These are phyloP conservation scores for Aureobasidium musti DNA, from an alignment of 2,329 filamentous ascomycete genomes.

Conservation along the genomic window DNA sequence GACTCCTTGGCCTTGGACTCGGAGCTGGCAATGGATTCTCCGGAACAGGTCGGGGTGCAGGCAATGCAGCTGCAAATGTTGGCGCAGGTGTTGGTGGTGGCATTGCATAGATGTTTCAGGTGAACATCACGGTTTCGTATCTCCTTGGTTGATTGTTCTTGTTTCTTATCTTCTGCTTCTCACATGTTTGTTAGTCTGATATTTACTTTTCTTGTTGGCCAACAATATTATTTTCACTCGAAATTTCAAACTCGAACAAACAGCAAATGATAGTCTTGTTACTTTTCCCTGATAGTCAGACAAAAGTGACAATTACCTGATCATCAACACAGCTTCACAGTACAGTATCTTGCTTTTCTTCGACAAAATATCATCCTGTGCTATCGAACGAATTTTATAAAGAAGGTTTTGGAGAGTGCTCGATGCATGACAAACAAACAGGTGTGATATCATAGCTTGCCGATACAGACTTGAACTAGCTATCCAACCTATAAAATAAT, in stretches of 20 bases:
- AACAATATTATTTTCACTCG: not conserved
- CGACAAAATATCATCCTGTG: too few species aligned
- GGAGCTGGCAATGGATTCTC: slow-evolving; percentile 1
- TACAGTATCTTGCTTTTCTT: too few species aligned
- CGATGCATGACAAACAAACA: too few species aligned
- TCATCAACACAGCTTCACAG: too few species aligned
- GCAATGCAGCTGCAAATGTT: not conserved
- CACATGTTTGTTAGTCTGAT: not conserved
- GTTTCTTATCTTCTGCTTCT: not conserved
- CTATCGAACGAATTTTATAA: too few species aligned
- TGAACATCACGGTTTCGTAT: not conserved
- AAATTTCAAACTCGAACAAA: too few species aligned
- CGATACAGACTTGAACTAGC: not conserved
- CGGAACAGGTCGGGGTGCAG: not conserved
- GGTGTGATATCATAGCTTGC: not conserved
- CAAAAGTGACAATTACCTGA: too few species aligned
- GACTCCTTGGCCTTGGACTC: not conserved
- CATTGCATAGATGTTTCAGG: slow-evolving; percentile 2
- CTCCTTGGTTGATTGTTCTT: not conserved
- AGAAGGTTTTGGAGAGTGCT: too few species aligned
- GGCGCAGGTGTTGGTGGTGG: slow-evolving; percentile 6
- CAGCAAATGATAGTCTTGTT: too few species aligned
- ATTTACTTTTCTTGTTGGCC: slow-evolving; percentile 7
- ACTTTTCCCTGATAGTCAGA: too few species aligned
- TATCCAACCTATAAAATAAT: not conserved